Evolutionary conservation across 2,329 filamentous ascomycete species (phyloP), one percentile per base, ranked within the genome.

Genomic region (Didymella segeticola): DNA sequence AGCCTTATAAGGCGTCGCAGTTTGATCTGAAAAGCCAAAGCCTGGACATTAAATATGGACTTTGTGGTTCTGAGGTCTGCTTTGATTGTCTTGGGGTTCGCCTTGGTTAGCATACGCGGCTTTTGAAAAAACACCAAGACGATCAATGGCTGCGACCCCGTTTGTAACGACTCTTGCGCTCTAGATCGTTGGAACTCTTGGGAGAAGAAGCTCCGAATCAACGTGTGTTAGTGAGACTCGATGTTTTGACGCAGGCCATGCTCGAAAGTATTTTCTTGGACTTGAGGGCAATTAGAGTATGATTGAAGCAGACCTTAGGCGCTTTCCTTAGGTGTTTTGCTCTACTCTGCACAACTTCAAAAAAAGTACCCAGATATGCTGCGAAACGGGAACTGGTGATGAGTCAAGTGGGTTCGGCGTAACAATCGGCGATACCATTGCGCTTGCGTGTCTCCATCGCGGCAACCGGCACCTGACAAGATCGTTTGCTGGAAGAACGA

Each of bases 111-210:
- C 51, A 1, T 58, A 63, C 3, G 65, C 56, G 9, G 73, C 65
- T 1, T 69, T 75, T 1, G 66, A 50, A 37, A 60, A 62, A 11
- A 77, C 68, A 0, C 77, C 76, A 1, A 76, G 51, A 1, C 52
- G 41, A 5, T 53, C 59, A 43, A 79, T 67, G 0, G 60, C 66
- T 3, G 79, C 53, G 2, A 63, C 64, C 1, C 61, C 66, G 19
- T 74, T 65, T 0, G 71, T 75, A 15, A 79, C 59, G 0, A 79
- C 61, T 2, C 65, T 63, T 20, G 78, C 60, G 0, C 73, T 70
- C 52, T 78, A 68, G 76, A 79, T 56, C 73, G 60, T 56, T 77
- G 75, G 0, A 74, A 75, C 4, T 76, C 77, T 57, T 79, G 77
- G 0, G 78, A 49, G 30, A 79, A 70, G 17, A 66, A 74, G 1